Conservation (phyloP, 768 basidiomycete species). For the Pleurotus platypus region DNA sequence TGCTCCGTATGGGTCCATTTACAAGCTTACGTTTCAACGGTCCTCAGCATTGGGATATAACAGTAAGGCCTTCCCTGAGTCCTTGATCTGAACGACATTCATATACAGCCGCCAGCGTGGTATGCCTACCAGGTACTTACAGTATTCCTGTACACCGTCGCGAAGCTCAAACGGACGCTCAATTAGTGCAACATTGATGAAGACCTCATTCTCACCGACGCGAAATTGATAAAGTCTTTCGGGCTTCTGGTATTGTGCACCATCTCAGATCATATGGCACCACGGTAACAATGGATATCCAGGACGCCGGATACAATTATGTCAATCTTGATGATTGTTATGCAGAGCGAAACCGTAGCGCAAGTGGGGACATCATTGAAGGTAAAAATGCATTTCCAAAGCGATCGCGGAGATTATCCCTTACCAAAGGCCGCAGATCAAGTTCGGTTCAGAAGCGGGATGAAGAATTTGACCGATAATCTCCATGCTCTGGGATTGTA, state of each 20-base stretch:
- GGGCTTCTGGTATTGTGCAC: constrained; percentile 40
- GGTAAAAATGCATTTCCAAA: constrained; percentile 25
- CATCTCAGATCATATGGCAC: not conserved
- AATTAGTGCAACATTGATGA: constrained; percentile 59
- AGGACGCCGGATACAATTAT: constrained; percentile 58
- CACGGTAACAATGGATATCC: not conserved
- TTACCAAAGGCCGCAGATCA: constrained; percentile 30
- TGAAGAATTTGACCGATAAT: constrained; percentile 50
- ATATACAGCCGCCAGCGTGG: constrained; percentile 43
- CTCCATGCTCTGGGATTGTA: constrained; percentile 61
- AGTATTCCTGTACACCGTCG: not conserved
- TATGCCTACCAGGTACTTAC: constrained; percentile 56
- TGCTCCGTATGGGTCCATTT: not conserved
- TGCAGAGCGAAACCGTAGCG: constrained; percentile 49
- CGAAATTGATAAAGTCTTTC: constrained; percentile 51
- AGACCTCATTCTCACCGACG: constrained; percentile 44
- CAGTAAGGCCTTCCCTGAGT: constrained; percentile 34
- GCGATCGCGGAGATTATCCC: no score
- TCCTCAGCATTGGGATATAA: constrained; percentile 58
- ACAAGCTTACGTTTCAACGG: not conserved
- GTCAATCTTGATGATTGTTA: constrained; percentile 69
- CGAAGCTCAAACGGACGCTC: constrained; percentile 11
- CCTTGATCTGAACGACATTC: not conserved
- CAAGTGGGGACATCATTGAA: constrained; percentile 48
- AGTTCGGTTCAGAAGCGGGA: constrained; percentile 50